A percentile compares a stretch with the other conserved stretches of the same genome.
Conservation (phyloP, 1,284 basidiomycete species). For the Afroboletus lepidellus region DNA sequence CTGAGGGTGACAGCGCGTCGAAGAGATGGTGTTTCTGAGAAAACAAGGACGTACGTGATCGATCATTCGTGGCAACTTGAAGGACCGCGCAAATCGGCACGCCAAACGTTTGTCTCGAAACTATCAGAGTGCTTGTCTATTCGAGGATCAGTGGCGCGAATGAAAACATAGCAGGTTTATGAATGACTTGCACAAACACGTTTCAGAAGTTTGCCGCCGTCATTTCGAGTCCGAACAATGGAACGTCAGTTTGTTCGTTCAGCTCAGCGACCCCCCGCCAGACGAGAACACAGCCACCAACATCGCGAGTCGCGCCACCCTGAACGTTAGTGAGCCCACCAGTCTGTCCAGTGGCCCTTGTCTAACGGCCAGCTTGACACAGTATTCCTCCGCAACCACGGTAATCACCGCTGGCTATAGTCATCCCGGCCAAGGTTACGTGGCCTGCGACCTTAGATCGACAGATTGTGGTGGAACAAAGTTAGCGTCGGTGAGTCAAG, state of each 20-base stretch:
- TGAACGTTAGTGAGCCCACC: too few species aligned
- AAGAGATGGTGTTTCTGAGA: slow-evolving; percentile 2
- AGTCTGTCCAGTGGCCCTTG: background rate
- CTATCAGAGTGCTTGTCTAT: background rate
- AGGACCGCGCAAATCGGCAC: background rate
- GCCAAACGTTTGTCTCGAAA: background rate
- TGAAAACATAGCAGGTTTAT: background rate
- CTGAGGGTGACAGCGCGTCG: slow-evolving; percentile 12
- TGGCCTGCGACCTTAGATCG: background rate
- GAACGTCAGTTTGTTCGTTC: background rate
- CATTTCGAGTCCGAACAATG: background rate
- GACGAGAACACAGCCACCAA: slow-evolving; percentile 19
- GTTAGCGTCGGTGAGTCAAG: background rate
- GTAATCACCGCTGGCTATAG: slow-evolving; percentile 1
- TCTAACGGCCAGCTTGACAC: background rate
- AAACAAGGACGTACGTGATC: slow-evolving; percentile 17
- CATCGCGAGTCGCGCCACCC: background rate
- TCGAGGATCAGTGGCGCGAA: background rate
- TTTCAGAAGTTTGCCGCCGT: slow-evolving; percentile 13
- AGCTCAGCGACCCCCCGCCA: slow-evolving; percentile 8
- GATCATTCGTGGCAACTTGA: background rate
- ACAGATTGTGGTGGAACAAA: background rate
- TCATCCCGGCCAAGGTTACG: slow-evolving; percentile 1
- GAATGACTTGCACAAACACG: background rate
- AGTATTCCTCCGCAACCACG: slow-evolving; percentile 1